Conservation (phyloP, 768 basidiomycete species). For the Suillus brevipes region DNA sequence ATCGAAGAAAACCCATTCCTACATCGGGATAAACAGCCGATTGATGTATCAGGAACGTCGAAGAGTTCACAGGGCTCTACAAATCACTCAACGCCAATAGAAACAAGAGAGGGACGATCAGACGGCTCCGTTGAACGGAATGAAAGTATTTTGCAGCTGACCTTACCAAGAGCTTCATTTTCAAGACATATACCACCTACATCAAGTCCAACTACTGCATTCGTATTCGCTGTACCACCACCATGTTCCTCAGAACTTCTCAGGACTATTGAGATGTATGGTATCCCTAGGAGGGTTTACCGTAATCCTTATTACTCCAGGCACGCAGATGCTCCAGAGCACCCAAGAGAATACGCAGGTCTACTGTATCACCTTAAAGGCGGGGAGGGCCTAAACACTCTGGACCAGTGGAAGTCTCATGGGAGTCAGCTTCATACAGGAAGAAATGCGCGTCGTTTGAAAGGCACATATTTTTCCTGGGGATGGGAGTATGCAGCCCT, state of each 20-base stretch:
- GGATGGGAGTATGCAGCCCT: constrained; percentile 83
- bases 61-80: neutral
- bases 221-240: constrained; percentile 49
- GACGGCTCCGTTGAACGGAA: neutral
- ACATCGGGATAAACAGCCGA: neutral
- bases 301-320: constrained; percentile 80
- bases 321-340: constrained; percentile 63
- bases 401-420: constrained; percentile 59
- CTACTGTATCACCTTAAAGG: constrained; percentile 71
- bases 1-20: neutral
- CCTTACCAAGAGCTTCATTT: constrained; percentile 2
- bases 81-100: constrained; percentile 19
- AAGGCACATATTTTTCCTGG: constrained; percentile 35
- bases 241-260: constrained; percentile 52
- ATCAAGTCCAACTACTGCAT: constrained; percentile 22
- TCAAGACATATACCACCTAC: neutral
- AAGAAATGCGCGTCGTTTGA: constrained; percentile 5
- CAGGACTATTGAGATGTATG: constrained; percentile 43
- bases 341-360: constrained; percentile 78
- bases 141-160: neutral
- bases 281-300: constrained; percentile 64
- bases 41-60: neutral
- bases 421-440: constrained; percentile 10
- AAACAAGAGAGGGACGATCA: neutral
- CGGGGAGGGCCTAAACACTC: constrained; percentile 50